Base-by-base conservation (phyloP, 2,329 filamentous ascomycete genomes). In the Aureobasidium sp. region DNA sequence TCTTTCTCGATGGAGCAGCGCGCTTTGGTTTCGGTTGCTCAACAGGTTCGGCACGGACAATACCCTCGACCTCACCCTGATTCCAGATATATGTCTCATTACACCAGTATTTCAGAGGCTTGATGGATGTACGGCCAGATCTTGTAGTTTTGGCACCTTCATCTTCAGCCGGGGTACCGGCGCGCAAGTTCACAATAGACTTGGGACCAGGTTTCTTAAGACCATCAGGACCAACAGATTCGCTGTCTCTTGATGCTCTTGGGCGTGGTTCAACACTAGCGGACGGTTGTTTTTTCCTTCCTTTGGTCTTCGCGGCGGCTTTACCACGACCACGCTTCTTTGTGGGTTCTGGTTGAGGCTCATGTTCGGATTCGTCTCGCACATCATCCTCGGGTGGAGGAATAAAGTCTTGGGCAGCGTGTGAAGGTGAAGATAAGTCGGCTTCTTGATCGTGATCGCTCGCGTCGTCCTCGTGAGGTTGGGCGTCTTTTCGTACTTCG, bases 31-130 rank as follows among this genome's bases (percentile, higher is more conserved):
- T 53, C 27, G 66, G 58, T 11, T 67, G 65, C 48, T 76, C 74
- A 36, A 83, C 78, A 39, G 88, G 85, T 62, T 91, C 86, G 2
- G 86, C 85, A 44, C 90, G 86, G 30, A 93, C 83, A 55, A 97
- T 83, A 66, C 90, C 88, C 69, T 90, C 89, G 67, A 93, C 86
- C 13, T 82, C 86, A 1, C 85, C 84, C 29, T 85, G 82, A 25
- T 82, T 79, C 69, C 86, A 90, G 27, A 91, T 83, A 50, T 88
- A 84, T 59, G 83, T 84, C 72, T 97, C 93, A 66, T 91, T 91
- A 68, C 86, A 86, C 93, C 93, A 97, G 71, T 83, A 96, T 30
- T 90, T 85, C 37, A 97, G 76, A 0, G 92, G 94, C 63, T 85
- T 84, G 64, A 90, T 86, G 9, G 89, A 90, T 57, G 85, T 84